Evolutionary conservation across 768 basidiomycete genomes (phyloP), one percentile per base, ranked within the genome.

Genomic region (Trichaptum fuscoviolaceum): DNA sequence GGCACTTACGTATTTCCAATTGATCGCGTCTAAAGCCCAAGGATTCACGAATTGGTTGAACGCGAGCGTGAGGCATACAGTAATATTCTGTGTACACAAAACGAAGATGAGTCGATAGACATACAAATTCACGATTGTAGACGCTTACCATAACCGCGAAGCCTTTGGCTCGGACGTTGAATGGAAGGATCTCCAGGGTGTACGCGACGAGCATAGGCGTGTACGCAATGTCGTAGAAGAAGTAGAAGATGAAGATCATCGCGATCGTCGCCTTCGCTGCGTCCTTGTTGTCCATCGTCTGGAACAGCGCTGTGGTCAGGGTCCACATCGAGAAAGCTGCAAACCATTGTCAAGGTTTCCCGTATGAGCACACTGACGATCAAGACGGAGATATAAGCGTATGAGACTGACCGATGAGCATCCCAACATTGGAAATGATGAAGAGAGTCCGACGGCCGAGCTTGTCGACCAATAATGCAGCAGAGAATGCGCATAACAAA

Each of bases 21-120:
- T 78, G 6, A 86, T 69, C 0, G 73, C 73, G 5, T 79, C 76
- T 25, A 93, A 77, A 0, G 91, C 92, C 79, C 87, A 85, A 7
- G 92, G 90, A 70, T 93, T 93, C 62, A 91, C 84, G 64, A 91
- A 90, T 72, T 90, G 89, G 70, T 90, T 93, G 76, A 94, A 89
- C 2, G 91, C 88, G 27, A 90, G 78, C 1, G 88, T 85, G 42
- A 89, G 78, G 71, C 84, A 87, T 30, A 90, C 80, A 5, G 80
- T 79, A 63, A 90, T 76, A 73, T 88, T 89, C 88, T 89, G 69
- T 5, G n/a, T n/a, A n/a, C n/a, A 64, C 36, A 17, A 52, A 30
- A 26, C n/a, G 63, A 23, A 30, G 0, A 62, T 58, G 26, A 18
- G 20, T 58, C 25, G 35, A 5, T 3, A 23, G 23, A 5, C 59